Base-by-base conservation (phyloP, 768 basidiomycete genomes). In the Tylopilus sp. region DNA sequence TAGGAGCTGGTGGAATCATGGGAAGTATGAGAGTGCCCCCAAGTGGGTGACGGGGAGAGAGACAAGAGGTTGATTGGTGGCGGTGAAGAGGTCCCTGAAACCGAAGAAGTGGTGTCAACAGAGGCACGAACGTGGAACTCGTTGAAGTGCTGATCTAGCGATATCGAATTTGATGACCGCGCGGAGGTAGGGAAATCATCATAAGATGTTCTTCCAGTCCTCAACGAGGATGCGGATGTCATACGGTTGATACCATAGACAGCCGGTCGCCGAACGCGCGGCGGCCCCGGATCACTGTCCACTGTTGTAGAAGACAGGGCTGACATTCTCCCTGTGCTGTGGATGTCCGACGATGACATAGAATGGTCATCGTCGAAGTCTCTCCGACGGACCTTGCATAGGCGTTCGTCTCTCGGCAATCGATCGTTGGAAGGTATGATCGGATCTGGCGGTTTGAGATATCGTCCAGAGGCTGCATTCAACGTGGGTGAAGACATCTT, bases 301-400 rank as follows among this genome's bases (percentile, higher is more conserved):
- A 89, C 87, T 5, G 91, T 88, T 22, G 85, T 81, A 62, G 88
- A 88, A 18, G 90, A 93, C 60, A 88, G 81, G 30, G 82, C 79
- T 6, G 89, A 91, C 75, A 86, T 79, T 49, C 82, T 82, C 38
- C 84, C 79, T 47, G 82, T 73, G 64, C 83, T 88, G 57, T 86
- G 86, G 26, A 93, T 75, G 58, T 93, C 92, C 42, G 88, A 91
- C 25, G 88, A 91, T 48, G 90, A 91, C 80, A 91, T 88, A 26
- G 92, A 94, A 63, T 88, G 90, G 61, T 92, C 91, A 63, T 93
- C 92, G 70, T 95, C 92, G 58, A 79, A 86, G 60, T 92, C 89
- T 64, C 88, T 74, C 64, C 88, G 80, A 56, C 91, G 80, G 55
- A 82, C 87, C 74, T 94, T 94, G 48, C 79, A 71, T 63, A 86